Evolutionary conservation across 108 stramenopile species (phyloP), one percentile per base, ranked within the genome.

Genomic region (Pseudonitzschia pungens): DNA sequence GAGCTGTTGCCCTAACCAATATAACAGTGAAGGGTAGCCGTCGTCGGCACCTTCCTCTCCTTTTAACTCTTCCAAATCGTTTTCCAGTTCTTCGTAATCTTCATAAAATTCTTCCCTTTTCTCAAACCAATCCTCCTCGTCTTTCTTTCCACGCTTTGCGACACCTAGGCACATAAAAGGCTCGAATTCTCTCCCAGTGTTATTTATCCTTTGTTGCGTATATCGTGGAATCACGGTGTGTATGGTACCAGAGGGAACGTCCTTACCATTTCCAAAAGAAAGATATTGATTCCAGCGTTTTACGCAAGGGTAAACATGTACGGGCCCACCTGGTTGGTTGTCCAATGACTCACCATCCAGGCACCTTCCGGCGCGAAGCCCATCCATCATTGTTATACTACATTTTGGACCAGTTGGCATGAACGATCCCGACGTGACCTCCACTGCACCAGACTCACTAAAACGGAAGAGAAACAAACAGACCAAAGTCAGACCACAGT

Each of bases 241-340:
- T 12, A 95, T 72, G 59, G 62, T 78, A 24, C 85, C 86, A 26
- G 60, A 60, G 12, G 94, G 94, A 54, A 84, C 82, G 33, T 80
- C 66, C 36, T 64, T 58, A 8, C 94, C 94, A 72, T 92, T 81
- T 45, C 95, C 95, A 82, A 96, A 92, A 1, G 91, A 89, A 36
- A 92, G 66, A 69, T 88, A 89, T 72, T 96, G 95, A 81, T 87
- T 73, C 95, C 95, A 96, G 48, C 84, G 82, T 33, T 87, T 82
- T 26, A 69, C 65, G 70, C 95, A 96, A 22, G 93, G 91, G 74
- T 72, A 92, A 20, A 95, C 87, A 64, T 92, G 82, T 4, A 85
- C 65, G 12, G 76, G 72, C 18, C 89, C 90, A 22, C 93, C 93
- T 32, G 92, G 89, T 60, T 84, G 81, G 20, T 50, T 22, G 28